Conservation (phyloP, 768 basidiomycete species). For the Imleria badia region DNA sequence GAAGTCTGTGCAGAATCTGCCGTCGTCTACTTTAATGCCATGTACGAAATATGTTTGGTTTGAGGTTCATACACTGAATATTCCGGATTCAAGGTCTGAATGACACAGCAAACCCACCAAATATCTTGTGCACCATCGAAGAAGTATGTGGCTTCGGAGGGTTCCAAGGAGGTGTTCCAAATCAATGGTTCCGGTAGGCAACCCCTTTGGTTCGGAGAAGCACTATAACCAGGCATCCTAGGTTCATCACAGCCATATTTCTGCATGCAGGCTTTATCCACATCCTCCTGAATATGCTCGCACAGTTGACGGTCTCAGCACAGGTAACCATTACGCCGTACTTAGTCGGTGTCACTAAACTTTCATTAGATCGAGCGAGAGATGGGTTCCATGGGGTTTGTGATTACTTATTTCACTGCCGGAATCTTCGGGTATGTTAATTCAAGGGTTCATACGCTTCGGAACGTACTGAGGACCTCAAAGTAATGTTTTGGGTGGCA, state of each 20-base stretch:
- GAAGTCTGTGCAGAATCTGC: constrained; percentile 63
- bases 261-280: constrained; percentile 97
- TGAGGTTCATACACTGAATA: constrained; percentile 8
- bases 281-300: constrained; percentile 85
- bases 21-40: constrained; percentile 52
- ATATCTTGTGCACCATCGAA: constrained; percentile 68
- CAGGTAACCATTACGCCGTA: constrained; percentile 45
- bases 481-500: constrained; percentile 87
- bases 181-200: constrained; percentile 56
- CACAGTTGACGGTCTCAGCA: constrained; percentile 76
- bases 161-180: constrained; percentile 42
- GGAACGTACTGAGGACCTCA: neutral
- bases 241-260: constrained; percentile 88
- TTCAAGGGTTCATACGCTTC: neutral
- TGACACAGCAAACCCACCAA: constrained; percentile 79
- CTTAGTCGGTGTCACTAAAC: neutral
- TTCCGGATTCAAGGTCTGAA: constrained; percentile 57
- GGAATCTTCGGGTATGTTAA: constrained; percentile 82
- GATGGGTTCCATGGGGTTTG: constrained; percentile 86
- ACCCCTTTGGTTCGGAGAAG: constrained; percentile 41
- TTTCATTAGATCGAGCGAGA: constrained; percentile 75
- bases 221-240: constrained; percentile 36
- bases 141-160: constrained; percentile 91
- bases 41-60: constrained; percentile 44
- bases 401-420: constrained; percentile 83